Percentiles rank a stretch among this genome's conserved stretches.
Evolutionary conservation across 169 alveolate species (phyloP).

Genomic region (Cryptosporidium viatorum): DNA sequence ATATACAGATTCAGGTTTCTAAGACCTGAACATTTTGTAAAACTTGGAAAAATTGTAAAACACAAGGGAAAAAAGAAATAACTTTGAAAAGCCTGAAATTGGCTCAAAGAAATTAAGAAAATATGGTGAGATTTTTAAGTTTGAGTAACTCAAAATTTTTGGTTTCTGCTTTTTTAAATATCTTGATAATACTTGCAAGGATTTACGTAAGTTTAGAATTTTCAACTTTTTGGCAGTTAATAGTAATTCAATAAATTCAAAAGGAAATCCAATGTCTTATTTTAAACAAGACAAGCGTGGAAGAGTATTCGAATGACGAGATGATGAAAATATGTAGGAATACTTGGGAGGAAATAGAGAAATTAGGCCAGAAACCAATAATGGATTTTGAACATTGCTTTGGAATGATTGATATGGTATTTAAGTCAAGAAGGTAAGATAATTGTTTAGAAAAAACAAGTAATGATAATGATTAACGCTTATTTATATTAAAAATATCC

Average conservation of each 20-base stretch:
- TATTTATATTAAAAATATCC: neutral
- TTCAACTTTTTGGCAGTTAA: neutral
- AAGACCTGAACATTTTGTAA: neutral
- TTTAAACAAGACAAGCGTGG: constrained; percentile 4
- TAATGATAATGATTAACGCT: neutral
- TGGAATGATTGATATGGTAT: constrained; percentile 24
- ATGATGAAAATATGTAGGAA: constrained; percentile 3
- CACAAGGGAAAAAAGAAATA: too few species aligned
- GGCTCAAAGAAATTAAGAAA: neutral
- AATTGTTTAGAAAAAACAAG: neutral
- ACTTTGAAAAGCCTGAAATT: too few species aligned
- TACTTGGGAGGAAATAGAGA: constrained; percentile 32
- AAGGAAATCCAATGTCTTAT: neutral
- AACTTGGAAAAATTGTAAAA: neutral
- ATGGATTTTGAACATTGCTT: constrained; percentile 12
- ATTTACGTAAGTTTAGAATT: neutral
- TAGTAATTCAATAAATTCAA: neutral
- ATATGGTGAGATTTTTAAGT: neutral
- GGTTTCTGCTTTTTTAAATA: neutral
- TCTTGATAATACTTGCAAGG: too few species aligned
- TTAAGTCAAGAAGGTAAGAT: constrained; percentile 60
- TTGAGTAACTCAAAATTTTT: neutral
- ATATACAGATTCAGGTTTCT: too few species aligned
- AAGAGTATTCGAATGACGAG: constrained; percentile 43
- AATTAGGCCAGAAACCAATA: neutral